Conservation (phyloP, 176 grass and related monocot genomes). For the Areca catechu region DNA sequence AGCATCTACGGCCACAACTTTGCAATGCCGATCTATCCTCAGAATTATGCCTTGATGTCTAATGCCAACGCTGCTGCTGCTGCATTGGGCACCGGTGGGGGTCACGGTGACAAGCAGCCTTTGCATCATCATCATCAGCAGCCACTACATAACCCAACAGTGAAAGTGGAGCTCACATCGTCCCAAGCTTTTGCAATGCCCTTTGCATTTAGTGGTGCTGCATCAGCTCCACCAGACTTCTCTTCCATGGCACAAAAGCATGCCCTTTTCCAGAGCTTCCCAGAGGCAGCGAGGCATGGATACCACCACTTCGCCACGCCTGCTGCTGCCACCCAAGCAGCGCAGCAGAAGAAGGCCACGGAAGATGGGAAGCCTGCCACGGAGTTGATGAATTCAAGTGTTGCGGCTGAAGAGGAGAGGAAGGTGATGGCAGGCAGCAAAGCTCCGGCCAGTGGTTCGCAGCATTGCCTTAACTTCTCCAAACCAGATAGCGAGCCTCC, state of each 20-base stretch:
- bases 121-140: slow-evolving; percentile 52
- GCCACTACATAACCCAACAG: slow-evolving; percentile 22
- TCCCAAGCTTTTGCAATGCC: slow-evolving; percentile 87
- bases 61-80: slow-evolving; percentile 17
- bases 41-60: slow-evolving; percentile 58
- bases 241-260: slow-evolving; percentile 66
- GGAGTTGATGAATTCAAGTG: slow-evolving; percentile 38
- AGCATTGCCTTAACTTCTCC: slow-evolving; percentile 81
- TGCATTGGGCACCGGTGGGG: slow-evolving; percentile 24
- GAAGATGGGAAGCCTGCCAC: slow-evolving; percentile 57
- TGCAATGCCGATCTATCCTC: slow-evolving; percentile 49
- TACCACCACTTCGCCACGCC: slow-evolving; percentile 55
- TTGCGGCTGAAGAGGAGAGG: slow-evolving; percentile 44
- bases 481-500: slow-evolving; percentile 53
- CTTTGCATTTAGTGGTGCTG: slow-evolving; percentile 55
- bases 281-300: slow-evolving; percentile 63
- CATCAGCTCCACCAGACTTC: slow-evolving; percentile 49
- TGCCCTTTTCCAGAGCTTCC: slow-evolving; percentile 69
- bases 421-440: slow-evolving; percentile 49
- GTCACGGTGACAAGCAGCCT: slow-evolving; percentile 54
- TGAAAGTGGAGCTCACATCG: slow-evolving; percentile 59
- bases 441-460: slow-evolving; percentile 29
- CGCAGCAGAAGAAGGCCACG: slow-evolving; percentile 41
- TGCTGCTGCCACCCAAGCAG: slow-evolving; percentile 31
- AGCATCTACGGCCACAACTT: slow-evolving; percentile 38